Percentiles rank a stretch among this genome's conserved stretches.
These are phyloP conservation scores for Leptosphaerulina australis DNA, from an alignment of 2,329 filamentous ascomycete genomes.

Conservation along the genomic window DNA sequence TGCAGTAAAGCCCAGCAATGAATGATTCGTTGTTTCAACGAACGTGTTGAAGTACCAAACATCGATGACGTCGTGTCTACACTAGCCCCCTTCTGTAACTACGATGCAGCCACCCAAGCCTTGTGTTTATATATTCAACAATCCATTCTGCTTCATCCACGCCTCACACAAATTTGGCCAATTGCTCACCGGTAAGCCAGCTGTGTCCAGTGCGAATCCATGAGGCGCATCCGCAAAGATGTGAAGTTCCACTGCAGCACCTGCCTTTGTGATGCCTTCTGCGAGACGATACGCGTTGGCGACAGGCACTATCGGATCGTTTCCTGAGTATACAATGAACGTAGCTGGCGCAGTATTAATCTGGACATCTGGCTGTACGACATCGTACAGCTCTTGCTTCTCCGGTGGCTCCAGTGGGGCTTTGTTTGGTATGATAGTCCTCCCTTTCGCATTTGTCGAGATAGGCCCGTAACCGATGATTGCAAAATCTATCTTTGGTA, in stretches of 20 bases:
- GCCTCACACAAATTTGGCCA: slow-evolving; percentile 26
- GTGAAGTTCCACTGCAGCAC: slow-evolving; percentile 24
- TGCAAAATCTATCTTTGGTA: slow-evolving; percentile 21
- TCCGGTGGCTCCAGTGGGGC: slow-evolving; percentile 20
- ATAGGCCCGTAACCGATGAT: slow-evolving; percentile 31
- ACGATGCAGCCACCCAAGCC: neutral
- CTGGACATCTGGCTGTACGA: slow-evolving; percentile 29
- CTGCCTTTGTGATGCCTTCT: slow-evolving; percentile 17
- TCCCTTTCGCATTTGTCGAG: slow-evolving; percentile 27
- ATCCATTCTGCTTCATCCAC: slow-evolving; percentile 23
- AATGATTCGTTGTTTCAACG: neutral
- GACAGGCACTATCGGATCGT: slow-evolving; percentile 26
- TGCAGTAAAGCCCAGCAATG: neutral
- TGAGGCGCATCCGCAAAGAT: slow-evolving; percentile 31
- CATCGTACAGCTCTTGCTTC: slow-evolving; percentile 28
- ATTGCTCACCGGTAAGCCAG: slow-evolving; percentile 19
- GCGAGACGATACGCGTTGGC: slow-evolving; percentile 28
- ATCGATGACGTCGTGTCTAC: slow-evolving; percentile 16
- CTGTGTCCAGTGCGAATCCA: slow-evolving; percentile 28
- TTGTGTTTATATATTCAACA: slow-evolving; percentile 7
- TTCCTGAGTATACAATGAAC: slow-evolving; percentile 29
- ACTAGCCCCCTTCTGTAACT: slow-evolving; percentile 3
- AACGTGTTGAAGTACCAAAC: neutral
- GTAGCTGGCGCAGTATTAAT: slow-evolving; percentile 16
- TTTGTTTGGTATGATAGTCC: slow-evolving; percentile 23